Evolutionary conservation across 495 filamentous ascomycete species (phyloP), one percentile per base, ranked within the genome.

Genomic region (Podospora pseudopauciseta): DNA sequence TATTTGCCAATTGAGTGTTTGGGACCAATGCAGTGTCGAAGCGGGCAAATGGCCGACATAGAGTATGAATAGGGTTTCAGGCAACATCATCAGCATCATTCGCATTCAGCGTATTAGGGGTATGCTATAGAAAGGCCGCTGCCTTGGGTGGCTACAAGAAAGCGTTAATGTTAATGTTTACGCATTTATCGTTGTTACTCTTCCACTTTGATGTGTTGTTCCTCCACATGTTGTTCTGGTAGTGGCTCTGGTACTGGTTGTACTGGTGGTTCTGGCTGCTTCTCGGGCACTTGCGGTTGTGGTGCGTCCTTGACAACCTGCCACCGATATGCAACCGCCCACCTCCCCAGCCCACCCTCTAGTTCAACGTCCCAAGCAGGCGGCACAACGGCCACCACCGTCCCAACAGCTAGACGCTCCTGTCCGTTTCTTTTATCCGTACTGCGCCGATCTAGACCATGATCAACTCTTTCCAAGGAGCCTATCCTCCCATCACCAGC

Each of bases 311-410:
- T 44, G 2, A 69, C 65, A 26, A 73, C 70, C 58, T 70, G 75
- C 82, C 82, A 84, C 58, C 81, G 78, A 58, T 81, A 83, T 5
- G 78, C 80, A 28, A 84, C 82, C 7, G 72, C 74, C 80, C 81
- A 84, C 7, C 68, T 69, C 11, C 67, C 81, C 6, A 71, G 18
- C 59, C 20, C 30, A 18, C 34, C 16, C 4, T 32, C 75, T 3
- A 84, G 44, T 53, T 69, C 67, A 39, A 83, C 72, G 65, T 83
- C 81, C 82, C 82, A 84, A 13, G 76, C 77, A 2, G 81, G 81
- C 39, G 76, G 75, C 34, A 67, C 75, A 32, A 84, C 69, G 13
- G 71, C 72, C 5, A 84, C 73, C 55, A 81, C 69, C 11, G 64
- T 70, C 7, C 81, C 80, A 4, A 70, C 64, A 0, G 20, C 67